A percentile compares a stretch with the other conserved stretches of the same genome.
These are phyloP conservation scores for Thielaviopsis euricoi DNA, from an alignment of 2,329 filamentous ascomycete species.

Conservation along the genomic window DNA sequence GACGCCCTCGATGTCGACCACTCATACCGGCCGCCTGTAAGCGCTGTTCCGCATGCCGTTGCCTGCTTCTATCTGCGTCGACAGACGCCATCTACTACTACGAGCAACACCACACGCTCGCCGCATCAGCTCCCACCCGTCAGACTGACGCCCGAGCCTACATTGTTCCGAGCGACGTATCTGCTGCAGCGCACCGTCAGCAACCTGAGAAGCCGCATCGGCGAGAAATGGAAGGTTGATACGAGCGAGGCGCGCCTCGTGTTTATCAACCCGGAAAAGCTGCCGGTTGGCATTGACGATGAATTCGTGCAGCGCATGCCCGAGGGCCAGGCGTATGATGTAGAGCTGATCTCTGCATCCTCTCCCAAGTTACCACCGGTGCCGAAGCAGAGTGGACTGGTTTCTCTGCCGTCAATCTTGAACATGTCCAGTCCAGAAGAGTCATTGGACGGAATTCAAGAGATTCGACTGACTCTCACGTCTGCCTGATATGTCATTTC, in stretches of 20 bases:
- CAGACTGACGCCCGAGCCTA: conserved; percentile 21
- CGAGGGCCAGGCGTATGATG: conserved; percentile 53
- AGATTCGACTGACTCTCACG: conserved; percentile 5
- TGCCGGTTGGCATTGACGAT: conserved; percentile 79
- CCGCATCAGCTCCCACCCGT: conserved; percentile 26
- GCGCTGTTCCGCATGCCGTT: conserved; percentile 53
- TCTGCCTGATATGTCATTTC: neutral
- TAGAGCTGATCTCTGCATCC: conserved; percentile 1
- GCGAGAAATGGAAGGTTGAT: conserved; percentile 68
- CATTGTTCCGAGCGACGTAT: conserved; percentile 68
- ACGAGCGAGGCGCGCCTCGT: conserved; percentile 54
- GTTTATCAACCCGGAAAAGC: conserved; percentile 53
- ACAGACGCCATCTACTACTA: no score
- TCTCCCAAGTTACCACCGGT: conserved; percentile 2
- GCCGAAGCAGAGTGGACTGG: neutral
- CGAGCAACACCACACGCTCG: conserved; percentile 17
- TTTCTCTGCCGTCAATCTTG: conserved; percentile 5
- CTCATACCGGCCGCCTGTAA: conserved; percentile 62
- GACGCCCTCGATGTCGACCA: conserved; percentile 84
- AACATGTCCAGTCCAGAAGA: neutral
- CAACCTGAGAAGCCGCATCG: conserved; percentile 57
- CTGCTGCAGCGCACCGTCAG: conserved; percentile 58
- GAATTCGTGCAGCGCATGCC: conserved; percentile 69
- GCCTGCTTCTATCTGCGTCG: conserved; percentile 68
- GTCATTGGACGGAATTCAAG: conserved; percentile 2